A percentile compares a stretch with the other conserved stretches of the same genome.
Conservation (phyloP, 2,329 filamentous ascomycete genomes). For the Laburnicola sp. region DNA sequence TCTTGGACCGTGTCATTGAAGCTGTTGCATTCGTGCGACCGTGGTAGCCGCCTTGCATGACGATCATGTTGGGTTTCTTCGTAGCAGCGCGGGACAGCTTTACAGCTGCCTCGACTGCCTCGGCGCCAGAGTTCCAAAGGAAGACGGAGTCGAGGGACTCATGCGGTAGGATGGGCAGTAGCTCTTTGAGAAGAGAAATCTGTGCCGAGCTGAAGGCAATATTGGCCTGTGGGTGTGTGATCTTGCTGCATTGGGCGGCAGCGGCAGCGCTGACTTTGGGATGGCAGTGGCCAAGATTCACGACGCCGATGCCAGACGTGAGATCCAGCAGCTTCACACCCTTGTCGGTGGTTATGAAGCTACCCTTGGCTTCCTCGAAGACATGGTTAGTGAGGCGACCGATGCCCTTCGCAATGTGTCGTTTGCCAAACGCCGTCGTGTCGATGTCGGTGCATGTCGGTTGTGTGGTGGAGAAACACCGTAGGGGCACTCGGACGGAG, state of each 20-base stretch:
- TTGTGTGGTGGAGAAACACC: no score
- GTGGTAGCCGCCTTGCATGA: conserved; percentile 39
- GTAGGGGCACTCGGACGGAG: no score
- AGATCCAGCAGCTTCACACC: conserved; percentile 37
- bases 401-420: conserved; percentile 37
- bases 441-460: conserved; percentile 16
- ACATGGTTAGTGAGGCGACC: conserved; percentile 37
- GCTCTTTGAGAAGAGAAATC: conserved; percentile 31
- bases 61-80: conserved; percentile 38
- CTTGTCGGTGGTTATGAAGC: conserved; percentile 37
- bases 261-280: conserved; percentile 36
- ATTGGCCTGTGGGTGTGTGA: conserved; percentile 37
- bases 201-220: conserved; percentile 36
- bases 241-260: conserved; percentile 35
- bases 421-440: conserved; percentile 30
- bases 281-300: conserved; percentile 37
- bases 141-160: conserved; percentile 33
- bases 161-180: conserved; percentile 34
- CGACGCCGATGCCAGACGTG: conserved; percentile 34
- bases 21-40: conserved; percentile 36
- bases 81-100: conserved; percentile 35
- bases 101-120: conserved; percentile 35
- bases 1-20: conserved; percentile 37
- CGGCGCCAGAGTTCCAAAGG: conserved; percentile 37
- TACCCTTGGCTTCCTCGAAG: conserved; percentile 34